Conservation (phyloP, 129 eudicot species). For the Chrysanthemum lavandulifolium region DNA sequence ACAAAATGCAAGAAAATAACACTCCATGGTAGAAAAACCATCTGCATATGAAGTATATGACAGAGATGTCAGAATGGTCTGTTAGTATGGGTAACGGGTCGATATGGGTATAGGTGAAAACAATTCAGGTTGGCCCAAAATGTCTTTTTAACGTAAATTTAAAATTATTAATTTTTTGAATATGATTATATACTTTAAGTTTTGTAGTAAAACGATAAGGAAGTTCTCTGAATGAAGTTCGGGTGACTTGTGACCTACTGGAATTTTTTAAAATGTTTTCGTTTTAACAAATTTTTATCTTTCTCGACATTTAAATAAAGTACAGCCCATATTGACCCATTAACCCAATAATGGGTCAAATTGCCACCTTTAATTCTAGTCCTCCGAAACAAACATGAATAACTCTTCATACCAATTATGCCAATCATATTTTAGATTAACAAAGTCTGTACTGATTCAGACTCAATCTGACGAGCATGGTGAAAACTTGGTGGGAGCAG, state of each 20-base stretch:
- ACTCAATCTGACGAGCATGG: conserved; percentile 21
- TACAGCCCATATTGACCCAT: background rate
- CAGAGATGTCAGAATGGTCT: background rate
- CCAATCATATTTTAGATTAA: conserved; percentile 9
- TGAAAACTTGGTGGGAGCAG: conserved; percentile 36
- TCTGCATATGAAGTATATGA: background rate
- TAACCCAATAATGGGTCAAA: background rate
- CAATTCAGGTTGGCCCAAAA: no score
- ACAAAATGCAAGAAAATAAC: conserved; percentile 19
- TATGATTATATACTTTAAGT: no score
- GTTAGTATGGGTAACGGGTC: background rate
- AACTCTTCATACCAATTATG: background rate
- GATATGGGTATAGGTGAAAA: background rate
- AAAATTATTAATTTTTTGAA: no score
- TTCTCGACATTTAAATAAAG: no score
- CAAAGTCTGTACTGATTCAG: conserved; percentile 17
- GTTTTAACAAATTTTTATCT: no score
- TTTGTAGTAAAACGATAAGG: no score
- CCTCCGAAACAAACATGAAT: background rate
- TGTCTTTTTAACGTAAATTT: no score
- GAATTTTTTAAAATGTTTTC: no score
- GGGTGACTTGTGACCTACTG: no score
- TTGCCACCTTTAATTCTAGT: background rate
- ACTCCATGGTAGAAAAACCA: background rate
- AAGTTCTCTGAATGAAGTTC: no score